These are phyloP conservation scores for Hawksworthiomyces lignivorus DNA, from an alignment of 2,329 filamentous ascomycete species.

Conservation along the genomic window DNA sequence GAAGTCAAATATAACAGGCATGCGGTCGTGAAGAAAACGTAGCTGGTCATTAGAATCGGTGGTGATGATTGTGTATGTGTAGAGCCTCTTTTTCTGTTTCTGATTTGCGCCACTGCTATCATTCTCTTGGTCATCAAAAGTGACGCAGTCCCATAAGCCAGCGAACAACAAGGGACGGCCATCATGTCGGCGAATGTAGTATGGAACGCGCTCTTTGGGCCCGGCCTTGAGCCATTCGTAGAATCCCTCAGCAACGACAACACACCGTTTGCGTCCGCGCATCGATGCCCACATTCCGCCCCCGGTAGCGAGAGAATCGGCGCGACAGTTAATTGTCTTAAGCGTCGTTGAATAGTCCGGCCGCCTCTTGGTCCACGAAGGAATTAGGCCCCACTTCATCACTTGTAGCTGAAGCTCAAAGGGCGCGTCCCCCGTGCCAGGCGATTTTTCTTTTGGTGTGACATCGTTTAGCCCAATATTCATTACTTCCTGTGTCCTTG, in stretches of 20 bases:
- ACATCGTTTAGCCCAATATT: background rate
- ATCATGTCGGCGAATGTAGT: constrained; percentile 77
- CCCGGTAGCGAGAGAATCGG: constrained; percentile 70
- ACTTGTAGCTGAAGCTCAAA: constrained; percentile 85
- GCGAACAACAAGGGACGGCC: constrained; percentile 81
- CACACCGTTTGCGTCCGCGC: constrained; percentile 82
- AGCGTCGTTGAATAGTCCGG: constrained; percentile 71
- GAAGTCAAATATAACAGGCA: constrained; percentile 86
- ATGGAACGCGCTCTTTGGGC: constrained; percentile 70
- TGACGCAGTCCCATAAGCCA: constrained; percentile 81
- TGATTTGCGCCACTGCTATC: too few species aligned
- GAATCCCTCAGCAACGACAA: constrained; percentile 85
- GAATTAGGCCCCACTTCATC: constrained; percentile 95
- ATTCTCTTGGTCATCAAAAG: too few species aligned
- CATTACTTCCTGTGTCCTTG: too few species aligned
- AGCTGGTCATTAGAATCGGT: constrained; percentile 78
- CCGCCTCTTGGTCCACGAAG: constrained; percentile 84
- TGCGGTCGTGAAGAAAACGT: constrained; percentile 82
- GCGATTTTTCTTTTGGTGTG: constrained; percentile 25
- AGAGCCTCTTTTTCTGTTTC: constrained; percentile 55
- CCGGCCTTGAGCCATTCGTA: constrained; percentile 89
- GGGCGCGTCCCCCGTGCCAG: too few species aligned
- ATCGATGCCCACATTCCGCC: constrained; percentile 87
- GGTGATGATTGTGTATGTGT: constrained; percentile 91
- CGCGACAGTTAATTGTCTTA: constrained; percentile 91